A percentile compares a stretch with the other conserved stretches of the same genome.
Evolutionary conservation across 176 grass and related monocot genomes (phyloP).

Genomic region (Hyparrhenia diplandra): DNA sequence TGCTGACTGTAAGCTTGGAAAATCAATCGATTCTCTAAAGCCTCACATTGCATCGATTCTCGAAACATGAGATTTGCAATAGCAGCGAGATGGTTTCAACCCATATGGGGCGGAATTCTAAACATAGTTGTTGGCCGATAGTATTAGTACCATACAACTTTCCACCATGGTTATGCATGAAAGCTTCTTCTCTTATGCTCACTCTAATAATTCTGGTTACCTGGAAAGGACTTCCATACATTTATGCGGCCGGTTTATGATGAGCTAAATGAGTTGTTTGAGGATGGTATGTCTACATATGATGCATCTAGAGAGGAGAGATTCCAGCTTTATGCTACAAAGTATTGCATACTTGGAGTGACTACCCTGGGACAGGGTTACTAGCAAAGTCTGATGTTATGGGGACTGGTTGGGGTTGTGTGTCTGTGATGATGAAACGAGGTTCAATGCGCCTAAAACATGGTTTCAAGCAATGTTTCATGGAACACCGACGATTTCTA

Average conservation of each 20-base stretch:
- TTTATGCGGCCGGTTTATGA: slow-evolving; percentile 12
- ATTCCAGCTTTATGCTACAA: neutral
- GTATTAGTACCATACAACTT: slow-evolving; percentile 10
- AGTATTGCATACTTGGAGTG: neutral
- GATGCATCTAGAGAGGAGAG: slow-evolving; percentile 9
- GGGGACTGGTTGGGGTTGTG: neutral
- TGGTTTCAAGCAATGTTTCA: neutral
- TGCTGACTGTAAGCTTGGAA: neutral
- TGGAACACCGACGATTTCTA: neutral
- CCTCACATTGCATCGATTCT: neutral
- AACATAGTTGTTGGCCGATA: neutral
- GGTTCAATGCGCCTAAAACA: neutral
- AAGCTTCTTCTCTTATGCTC: slow-evolving; percentile 13
- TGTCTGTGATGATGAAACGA: neutral
- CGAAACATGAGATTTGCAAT: neutral
- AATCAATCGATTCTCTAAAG: neutral
- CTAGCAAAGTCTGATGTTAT: neutral
- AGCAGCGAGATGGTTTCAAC: neutral
- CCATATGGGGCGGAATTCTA: neutral
- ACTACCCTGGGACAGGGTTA: neutral
- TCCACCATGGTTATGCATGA: slow-evolving; percentile 13
- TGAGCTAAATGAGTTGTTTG: slow-evolving; percentile 16
- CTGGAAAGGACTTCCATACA: neutral
- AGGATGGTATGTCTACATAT: neutral
- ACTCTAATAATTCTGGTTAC: neutral